Conservation (phyloP, 1,284 basidiomycete species). For the Coniferiporia sulphurascens region DNA sequence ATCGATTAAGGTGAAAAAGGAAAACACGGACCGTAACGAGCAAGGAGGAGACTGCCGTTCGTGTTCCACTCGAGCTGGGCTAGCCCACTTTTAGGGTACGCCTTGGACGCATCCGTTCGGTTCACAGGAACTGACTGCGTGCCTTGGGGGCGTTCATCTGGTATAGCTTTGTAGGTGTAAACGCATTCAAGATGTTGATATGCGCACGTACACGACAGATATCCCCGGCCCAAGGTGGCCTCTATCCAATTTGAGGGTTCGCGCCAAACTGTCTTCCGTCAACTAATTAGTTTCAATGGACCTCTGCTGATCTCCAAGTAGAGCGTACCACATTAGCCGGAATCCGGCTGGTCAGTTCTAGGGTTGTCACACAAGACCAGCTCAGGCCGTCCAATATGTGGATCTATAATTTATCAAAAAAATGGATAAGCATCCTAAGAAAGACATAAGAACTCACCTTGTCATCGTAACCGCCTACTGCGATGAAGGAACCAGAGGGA, state of each 20-base stretch:
- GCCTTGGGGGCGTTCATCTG: slow-evolving; percentile 63
- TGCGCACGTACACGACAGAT: slow-evolving; percentile 71
- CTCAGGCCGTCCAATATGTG: slow-evolving; percentile 74
- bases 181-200: not conserved
- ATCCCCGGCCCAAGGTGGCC: slow-evolving; percentile 72
- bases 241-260: slow-evolving; percentile 80
- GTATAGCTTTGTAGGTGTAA: not conserved
- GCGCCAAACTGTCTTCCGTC: slow-evolving; percentile 70
- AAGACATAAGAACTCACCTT: slow-evolving; percentile 43
- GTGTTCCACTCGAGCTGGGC: slow-evolving; percentile 75
- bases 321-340: slow-evolving; percentile 35
- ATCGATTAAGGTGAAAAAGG: slow-evolving; percentile 1
- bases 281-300: not conserved
- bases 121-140: slow-evolving; percentile 46
- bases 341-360: slow-evolving; percentile 57
- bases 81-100: slow-evolving; percentile 58
- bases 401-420: slow-evolving; percentile 40
- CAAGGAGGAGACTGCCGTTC: slow-evolving; percentile 65
- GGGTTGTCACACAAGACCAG: slow-evolving; percentile 66
- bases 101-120: slow-evolving; percentile 51
- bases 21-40: slow-evolving; percentile 52
- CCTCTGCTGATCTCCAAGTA: not conserved
- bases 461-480: slow-evolving; percentile 80
- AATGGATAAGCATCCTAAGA: not conserved
- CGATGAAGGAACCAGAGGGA: slow-evolving; percentile 74